These are phyloP conservation scores for Lodderomyces theae DNA, from an alignment of 1,139 yeast genomes.

Conservation along the genomic window DNA sequence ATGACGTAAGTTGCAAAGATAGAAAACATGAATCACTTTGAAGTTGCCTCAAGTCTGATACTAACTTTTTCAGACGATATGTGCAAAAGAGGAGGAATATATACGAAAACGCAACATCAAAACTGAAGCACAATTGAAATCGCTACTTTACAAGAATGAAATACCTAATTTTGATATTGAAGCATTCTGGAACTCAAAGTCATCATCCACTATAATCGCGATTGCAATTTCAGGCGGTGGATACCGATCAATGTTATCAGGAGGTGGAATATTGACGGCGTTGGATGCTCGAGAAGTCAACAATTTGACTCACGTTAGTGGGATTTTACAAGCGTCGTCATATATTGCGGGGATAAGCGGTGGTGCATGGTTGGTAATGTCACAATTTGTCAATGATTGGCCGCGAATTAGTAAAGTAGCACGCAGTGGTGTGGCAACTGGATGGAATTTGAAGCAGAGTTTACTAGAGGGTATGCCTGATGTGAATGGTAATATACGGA, in stretches of 20 bases:
- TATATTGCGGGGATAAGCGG: constrained; percentile 70
- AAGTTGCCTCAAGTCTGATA: too few relatives aligned
- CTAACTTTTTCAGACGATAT: constrained; percentile 17
- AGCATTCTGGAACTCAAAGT: constrained; percentile 15
- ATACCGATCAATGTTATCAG: constrained; percentile 63
- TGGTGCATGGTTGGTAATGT: constrained; percentile 64
- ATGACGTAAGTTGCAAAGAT: constrained; percentile 23
- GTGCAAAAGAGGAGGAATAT: constrained; percentile 36
- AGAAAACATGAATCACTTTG: too few relatives aligned
- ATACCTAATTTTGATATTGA: constrained; percentile 39
- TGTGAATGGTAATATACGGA: constrained; percentile 15
- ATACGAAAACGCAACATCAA: constrained; percentile 28
- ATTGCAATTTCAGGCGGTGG: constrained; percentile 75
- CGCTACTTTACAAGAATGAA: constrained; percentile 32
- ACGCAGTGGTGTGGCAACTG: constrained; percentile 14
- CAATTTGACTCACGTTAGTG: constrained; percentile 39
- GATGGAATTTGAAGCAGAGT: constrained; percentile 49
- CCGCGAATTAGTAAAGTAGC: constrained; percentile 37
- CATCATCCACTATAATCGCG: constrained; percentile 42
- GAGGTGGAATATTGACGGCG: constrained; percentile 60
- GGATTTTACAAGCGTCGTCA: constrained; percentile 50
- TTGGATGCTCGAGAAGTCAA: constrained; percentile 46
- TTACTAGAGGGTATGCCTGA: constrained; percentile 56
- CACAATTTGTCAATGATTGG: constrained; percentile 45
- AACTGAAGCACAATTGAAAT: constrained; percentile 30